A percentile compares a stretch with the other conserved stretches of the same genome.
Conservation (phyloP, 176 grass and related monocot genomes). For the Ensete glaucum region DNA sequence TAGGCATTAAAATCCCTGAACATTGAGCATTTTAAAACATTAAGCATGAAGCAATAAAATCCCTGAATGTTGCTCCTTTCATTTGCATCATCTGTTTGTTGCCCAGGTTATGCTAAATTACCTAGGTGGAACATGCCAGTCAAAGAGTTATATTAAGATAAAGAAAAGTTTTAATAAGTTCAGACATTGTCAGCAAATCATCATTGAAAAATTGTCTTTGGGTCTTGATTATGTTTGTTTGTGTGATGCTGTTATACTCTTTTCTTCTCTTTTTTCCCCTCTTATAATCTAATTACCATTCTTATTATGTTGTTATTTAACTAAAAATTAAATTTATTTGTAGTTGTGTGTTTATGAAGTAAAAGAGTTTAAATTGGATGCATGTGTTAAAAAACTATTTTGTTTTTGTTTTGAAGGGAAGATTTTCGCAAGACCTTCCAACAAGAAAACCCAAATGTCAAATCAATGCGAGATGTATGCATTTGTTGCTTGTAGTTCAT, state of each 20-base stretch:
- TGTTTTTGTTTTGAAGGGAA: slow-evolving; percentile 65
- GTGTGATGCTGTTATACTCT: neutral
- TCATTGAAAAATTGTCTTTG: neutral
- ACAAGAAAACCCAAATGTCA: slow-evolving; percentile 75
- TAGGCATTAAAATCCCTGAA: too few relatives aligned
- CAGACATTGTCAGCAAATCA: neutral
- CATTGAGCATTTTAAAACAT: neutral
- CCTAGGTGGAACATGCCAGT: neutral
- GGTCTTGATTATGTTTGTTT: neutral
- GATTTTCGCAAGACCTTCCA: slow-evolving; percentile 66
- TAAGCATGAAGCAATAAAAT: too few relatives aligned
- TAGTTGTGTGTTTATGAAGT: neutral
- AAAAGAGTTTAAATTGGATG: neutral
- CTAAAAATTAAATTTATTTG: neutral
- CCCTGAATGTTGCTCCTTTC: neutral
- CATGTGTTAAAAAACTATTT: slow-evolving; percentile 13
- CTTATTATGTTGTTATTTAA: neutral
- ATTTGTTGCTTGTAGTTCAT: neutral
- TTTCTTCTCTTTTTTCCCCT: neutral
- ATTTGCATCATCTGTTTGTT: neutral
- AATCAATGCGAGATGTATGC: slow-evolving; percentile 82
- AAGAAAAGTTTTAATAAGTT: too few relatives aligned
- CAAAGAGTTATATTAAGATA: neutral
- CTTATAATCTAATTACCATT: neutral
- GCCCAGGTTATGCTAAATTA: neutral